Percentiles rank a stretch among this genome's conserved stretches.
Conservation (phyloP, 169 alveolate species). For the Plasmodium inui region DNA sequence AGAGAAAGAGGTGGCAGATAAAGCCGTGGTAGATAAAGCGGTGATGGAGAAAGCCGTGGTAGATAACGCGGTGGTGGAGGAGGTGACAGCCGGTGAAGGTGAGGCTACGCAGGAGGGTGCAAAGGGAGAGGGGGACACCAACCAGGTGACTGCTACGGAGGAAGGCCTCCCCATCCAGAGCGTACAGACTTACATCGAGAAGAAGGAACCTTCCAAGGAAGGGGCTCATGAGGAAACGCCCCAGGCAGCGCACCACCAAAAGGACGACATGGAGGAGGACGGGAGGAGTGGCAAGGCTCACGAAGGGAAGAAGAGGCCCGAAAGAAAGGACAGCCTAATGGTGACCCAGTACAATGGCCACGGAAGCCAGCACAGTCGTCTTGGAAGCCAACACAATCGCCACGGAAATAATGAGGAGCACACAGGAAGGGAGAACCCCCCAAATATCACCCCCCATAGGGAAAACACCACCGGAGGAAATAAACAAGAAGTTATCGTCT, state of each 20-base stretch:
- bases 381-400: background rate
- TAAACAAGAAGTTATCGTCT: constrained; percentile 16
- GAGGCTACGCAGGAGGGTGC: background rate
- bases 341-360: background rate
- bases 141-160: no score
- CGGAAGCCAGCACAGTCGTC: background rate
- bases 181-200: background rate
- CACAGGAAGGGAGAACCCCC: background rate
- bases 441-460: background rate
- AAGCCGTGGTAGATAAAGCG: background rate
- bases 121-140: no score
- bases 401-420: constrained; percentile 9
- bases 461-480: background rate
- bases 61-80: background rate
- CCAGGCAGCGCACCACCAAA: background rate
- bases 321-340: background rate
- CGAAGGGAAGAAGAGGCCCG: background rate
- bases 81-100: background rate
- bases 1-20: background rate
- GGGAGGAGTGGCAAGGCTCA: background rate
- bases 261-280: background rate
- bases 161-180: background rate
- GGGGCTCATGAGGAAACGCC: background rate
- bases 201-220: background rate
- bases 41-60: background rate